Evolutionary conservation across 1,284 basidiomycete genomes (phyloP).

Genomic region (Ustilago bromivora): DNA sequence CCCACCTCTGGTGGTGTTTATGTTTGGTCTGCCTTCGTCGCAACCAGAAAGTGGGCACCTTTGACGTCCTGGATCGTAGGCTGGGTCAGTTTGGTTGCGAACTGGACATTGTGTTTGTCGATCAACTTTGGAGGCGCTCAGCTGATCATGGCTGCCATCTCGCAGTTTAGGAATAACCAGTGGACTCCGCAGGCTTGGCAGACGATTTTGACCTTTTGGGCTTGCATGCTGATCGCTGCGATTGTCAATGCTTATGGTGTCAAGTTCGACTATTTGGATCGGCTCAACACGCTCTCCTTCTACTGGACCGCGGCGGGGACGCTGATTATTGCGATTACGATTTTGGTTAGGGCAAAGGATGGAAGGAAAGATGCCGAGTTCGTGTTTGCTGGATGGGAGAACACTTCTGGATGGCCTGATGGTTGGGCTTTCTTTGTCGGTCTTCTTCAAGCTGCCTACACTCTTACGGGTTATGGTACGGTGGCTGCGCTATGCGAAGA

Average conservation of each 20-base stretch:
- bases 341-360: constrained; percentile 70
- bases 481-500: constrained; percentile 70
- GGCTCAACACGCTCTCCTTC: constrained; percentile 70
- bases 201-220: constrained; percentile 71
- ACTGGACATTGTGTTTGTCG: constrained; percentile 71
- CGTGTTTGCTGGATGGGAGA: constrained; percentile 70
- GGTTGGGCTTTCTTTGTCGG: constrained; percentile 71
- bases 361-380: constrained; percentile 70
- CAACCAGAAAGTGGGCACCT: constrained; percentile 71
- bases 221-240: constrained; percentile 69
- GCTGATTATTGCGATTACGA: constrained; percentile 71
- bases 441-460: constrained; percentile 67
- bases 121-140: constrained; percentile 73
- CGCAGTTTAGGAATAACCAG: constrained; percentile 67
- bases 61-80: constrained; percentile 72
- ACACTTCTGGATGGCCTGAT: constrained; percentile 64
- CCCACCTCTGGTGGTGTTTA: constrained; percentile 72
- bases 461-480: constrained; percentile 70
- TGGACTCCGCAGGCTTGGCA: constrained; percentile 61
- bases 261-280: constrained; percentile 56
- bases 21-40: constrained; percentile 72
- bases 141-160: constrained; percentile 72
- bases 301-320: constrained; percentile 72
- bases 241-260: constrained; percentile 66
- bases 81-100: constrained; percentile 72